A percentile compares a stretch with the other conserved stretches of the same genome.
phyloP scores from a whole-genome alignment of 129 eudicot genomes.

The Saposhnikovia divaricata region DNA sequence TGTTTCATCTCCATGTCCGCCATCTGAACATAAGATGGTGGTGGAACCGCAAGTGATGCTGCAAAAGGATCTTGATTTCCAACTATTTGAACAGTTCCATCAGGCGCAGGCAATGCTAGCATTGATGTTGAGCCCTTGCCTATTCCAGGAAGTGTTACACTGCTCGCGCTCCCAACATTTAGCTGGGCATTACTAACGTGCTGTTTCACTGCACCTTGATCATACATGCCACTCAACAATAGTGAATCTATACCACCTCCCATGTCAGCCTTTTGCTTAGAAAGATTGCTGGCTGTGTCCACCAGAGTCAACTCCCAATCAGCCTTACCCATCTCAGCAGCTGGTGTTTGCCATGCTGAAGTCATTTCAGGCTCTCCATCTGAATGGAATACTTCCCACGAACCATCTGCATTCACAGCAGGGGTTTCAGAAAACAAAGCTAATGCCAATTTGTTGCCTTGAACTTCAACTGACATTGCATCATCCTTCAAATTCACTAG shows the following conservation, averaged over 20 bases:
- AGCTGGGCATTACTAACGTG: conserved; percentile 34
- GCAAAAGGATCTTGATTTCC: conserved; percentile 65
- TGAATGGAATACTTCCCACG: conserved; percentile 46
- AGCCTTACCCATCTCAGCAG: conserved; percentile 43
- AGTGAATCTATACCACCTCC: conserved; percentile 63
- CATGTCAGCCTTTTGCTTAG: conserved; percentile 42
- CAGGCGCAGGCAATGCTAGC: conserved; percentile 62
- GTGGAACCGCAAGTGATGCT: conserved; percentile 60
- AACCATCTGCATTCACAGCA: conserved; percentile 20
- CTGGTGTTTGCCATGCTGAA: conserved; percentile 50
- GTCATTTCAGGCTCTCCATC: conserved; percentile 32
- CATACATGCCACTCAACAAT: conserved; percentile 55
- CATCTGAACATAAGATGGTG: conserved; percentile 70
- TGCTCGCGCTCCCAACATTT: conserved; percentile 51
- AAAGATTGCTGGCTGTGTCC: conserved; percentile 45
- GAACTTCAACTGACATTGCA: conserved; percentile 37
- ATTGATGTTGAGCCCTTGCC: conserved; percentile 35
- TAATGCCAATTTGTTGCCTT: conserved; percentile 45
- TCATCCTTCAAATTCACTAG: conserved; percentile 51
- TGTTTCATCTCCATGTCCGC: conserved; percentile 76
- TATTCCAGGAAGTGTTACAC: conserved; percentile 41
- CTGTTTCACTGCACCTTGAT: conserved; percentile 51
- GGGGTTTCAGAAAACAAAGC: conserved; percentile 53
- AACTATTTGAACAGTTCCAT: conserved; percentile 35
- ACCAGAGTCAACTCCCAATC: conserved; percentile 64